Conservation (phyloP, 1,139 yeast species). For the Pichia terricola region DNA sequence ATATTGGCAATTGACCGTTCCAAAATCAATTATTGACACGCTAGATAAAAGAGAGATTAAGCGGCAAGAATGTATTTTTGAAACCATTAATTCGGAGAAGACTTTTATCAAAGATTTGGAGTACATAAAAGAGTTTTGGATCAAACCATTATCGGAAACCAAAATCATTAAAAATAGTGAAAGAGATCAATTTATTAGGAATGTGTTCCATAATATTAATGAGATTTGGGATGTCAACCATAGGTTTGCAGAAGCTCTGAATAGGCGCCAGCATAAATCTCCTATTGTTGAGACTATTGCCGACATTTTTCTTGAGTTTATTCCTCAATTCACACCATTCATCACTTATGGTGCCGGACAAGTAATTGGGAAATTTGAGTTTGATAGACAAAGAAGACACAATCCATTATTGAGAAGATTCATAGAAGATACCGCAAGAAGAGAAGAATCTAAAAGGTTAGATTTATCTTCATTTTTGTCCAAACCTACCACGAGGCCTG, state of each 20-base stretch:
- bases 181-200: slow-evolving; percentile 80
- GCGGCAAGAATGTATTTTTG: slow-evolving; percentile 92
- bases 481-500: slow-evolving; percentile 93
- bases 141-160: slow-evolving; percentile 78
- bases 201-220: slow-evolving; percentile 84
- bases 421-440: slow-evolving; percentile 81
- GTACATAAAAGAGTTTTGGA: slow-evolving; percentile 88
- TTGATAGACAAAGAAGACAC: slow-evolving; percentile 86
- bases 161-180: slow-evolving; percentile 84
- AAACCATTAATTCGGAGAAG: slow-evolving; percentile 86
- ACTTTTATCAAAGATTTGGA: slow-evolving; percentile 93
- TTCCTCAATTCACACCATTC: slow-evolving; percentile 85
- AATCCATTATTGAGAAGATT: slow-evolving; percentile 87
- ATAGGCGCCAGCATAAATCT: slow-evolving; percentile 79
- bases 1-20: slow-evolving; percentile 90
- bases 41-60: slow-evolving; percentile 81
- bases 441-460: slow-evolving; percentile 83
- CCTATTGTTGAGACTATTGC: slow-evolving; percentile 83
- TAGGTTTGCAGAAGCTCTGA: slow-evolving; percentile 78
- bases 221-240: slow-evolving; percentile 81
- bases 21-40: slow-evolving; percentile 67
- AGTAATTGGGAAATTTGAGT: slow-evolving; percentile 90
- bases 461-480: slow-evolving; percentile 90
- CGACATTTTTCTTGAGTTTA: slow-evolving; percentile 75
- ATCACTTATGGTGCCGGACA: slow-evolving; percentile 93